Base-by-base conservation (phyloP, 768 basidiomycete species). In the Hygrophorus pudorinus region DNA sequence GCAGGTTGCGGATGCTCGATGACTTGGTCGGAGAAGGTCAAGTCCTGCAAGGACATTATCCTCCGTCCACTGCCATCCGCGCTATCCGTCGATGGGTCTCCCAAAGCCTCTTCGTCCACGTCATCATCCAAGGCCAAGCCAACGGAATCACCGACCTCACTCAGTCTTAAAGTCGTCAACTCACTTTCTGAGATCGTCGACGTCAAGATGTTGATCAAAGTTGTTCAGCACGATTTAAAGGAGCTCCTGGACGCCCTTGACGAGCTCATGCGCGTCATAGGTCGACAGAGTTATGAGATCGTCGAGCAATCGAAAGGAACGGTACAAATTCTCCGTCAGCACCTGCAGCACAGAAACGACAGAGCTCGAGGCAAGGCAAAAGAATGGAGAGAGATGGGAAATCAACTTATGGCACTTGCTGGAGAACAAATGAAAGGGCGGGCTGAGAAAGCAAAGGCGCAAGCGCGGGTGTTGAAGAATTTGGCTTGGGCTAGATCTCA, bases 211-310 rank as follows among this genome's bases (percentile, higher is more conserved):
- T 56, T 71, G 17, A 54, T 68, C 1, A 62, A 70, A 5, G 61
- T 61, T n/a, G 59, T 79, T 16, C 66, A 66, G 7, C 66, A 62
- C 41, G 80, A 82, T 45, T 57, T 79, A 41, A 64, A 70, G 16
- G 79, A 81, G 49, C 63, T 82, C 14, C 56, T 75, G 28, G 72
- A 73, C 18, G 78, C 76, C 3, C 64, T 83, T 24, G 80, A 83
- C 50, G 75, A 70, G 0, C 66, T 83, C 29, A 60, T 72, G 47
- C 62, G 59, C 27, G 70, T 70, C 34, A 70, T 81, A 42, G 67
- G 66, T 9, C 65, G 62, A 41, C 77, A 80, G 47, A 73, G 72
- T 10, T 59, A 67, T 29, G 51, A 52, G 17, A 59, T 73, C 41
- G 59, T 79, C 32, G 61, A 67, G 38, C 66, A 72, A 34, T 74